phyloP scores from a whole-genome alignment of 352 stramenopile species.

The Phytophthora aleatoria region DNA sequence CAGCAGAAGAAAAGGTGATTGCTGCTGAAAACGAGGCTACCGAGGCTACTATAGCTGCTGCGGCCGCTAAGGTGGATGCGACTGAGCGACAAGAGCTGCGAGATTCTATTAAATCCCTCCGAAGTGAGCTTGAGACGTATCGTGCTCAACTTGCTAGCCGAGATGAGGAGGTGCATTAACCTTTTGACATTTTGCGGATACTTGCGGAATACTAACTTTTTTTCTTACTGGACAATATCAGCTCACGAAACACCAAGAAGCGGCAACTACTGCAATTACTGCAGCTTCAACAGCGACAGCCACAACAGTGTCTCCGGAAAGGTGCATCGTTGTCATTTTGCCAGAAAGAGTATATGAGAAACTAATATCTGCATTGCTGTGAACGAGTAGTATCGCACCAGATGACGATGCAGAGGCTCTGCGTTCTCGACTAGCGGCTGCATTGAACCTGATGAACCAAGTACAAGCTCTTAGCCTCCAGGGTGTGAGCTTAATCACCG shows the following conservation, averaged over 20 bases:
- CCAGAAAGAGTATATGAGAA: not conserved
- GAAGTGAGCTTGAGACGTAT: slow-evolving; percentile 27
- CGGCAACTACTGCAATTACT: not conserved
- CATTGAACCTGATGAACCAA: slow-evolving; percentile 32
- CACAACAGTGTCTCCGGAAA: slow-evolving; percentile 11
- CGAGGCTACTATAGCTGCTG: slow-evolving; percentile 24
- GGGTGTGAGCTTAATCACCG: slow-evolving; percentile 20
- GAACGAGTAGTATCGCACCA: slow-evolving; percentile 20
- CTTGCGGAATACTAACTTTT: slow-evolving; percentile 17
- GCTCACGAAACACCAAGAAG: slow-evolving; percentile 24
- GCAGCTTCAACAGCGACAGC: slow-evolving; percentile 1
- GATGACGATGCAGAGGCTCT: slow-evolving; percentile 20
- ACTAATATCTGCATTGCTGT: not conserved
- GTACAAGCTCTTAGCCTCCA: slow-evolving; percentile 34
- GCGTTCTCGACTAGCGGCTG: slow-evolving; percentile 23
- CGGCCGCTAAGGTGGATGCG: slow-evolving; percentile 17
- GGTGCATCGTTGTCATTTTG: slow-evolving; percentile 15
- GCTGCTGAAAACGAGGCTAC: slow-evolving; percentile 37
- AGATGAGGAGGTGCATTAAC: slow-evolving; percentile 26
- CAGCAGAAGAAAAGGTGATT: slow-evolving; percentile 32
- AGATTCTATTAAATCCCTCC: slow-evolving; percentile 28
- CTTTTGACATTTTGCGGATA: not conserved
- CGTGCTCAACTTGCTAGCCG: slow-evolving; percentile 16
- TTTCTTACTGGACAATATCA: slow-evolving; percentile 8
- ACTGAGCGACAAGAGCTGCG: slow-evolving; percentile 23